These are phyloP conservation scores for Magnaporthiopsis poae DNA, from an alignment of 2,329 filamentous ascomycete species.

Conservation along the genomic window DNA sequence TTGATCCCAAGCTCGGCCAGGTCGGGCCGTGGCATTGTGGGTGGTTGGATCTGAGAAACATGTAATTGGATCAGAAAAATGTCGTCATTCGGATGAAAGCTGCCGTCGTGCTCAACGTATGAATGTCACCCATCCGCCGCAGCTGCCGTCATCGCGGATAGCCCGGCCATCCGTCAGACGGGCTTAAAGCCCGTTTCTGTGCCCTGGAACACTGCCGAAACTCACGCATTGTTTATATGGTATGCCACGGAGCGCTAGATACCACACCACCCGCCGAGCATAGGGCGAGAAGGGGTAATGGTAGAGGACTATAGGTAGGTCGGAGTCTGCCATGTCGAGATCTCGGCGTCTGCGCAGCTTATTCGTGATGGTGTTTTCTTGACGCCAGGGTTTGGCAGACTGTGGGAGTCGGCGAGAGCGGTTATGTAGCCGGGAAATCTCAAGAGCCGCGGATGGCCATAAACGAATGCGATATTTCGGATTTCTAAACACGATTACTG, in stretches of 20 bases:
- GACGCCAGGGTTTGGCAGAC: neutral
- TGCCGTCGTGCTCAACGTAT: neutral
- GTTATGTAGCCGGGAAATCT: neutral
- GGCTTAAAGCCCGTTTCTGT: neutral
- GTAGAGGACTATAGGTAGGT: slow-evolving; percentile 46
- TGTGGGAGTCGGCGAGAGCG: neutral
- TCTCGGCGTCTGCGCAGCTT: neutral
- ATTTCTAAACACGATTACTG: neutral
- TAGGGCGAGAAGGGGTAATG: slow-evolving; percentile 59
- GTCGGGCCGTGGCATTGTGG: slow-evolving; percentile 56
- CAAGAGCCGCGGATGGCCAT: no score
- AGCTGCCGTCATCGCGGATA: neutral
- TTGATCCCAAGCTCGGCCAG: slow-evolving; percentile 49
- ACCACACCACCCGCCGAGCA: slow-evolving; percentile 55
- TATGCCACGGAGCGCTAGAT: slow-evolving; percentile 55
- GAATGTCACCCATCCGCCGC: no score
- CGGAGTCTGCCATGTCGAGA: slow-evolving; percentile 9
- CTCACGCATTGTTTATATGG: slow-evolving; percentile 58
- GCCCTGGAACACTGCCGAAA: slow-evolving; percentile 11
- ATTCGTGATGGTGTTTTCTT: neutral
- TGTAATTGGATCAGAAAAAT: neutral
- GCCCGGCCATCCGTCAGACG: no score
- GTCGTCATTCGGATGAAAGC: slow-evolving; percentile 3
- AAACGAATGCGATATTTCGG: no score
- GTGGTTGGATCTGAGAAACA: slow-evolving; percentile 42